Evolutionary conservation across 805 yeast species (phyloP), one percentile per base, ranked within the genome.

Genomic region (Candida endomychidarum): DNA sequence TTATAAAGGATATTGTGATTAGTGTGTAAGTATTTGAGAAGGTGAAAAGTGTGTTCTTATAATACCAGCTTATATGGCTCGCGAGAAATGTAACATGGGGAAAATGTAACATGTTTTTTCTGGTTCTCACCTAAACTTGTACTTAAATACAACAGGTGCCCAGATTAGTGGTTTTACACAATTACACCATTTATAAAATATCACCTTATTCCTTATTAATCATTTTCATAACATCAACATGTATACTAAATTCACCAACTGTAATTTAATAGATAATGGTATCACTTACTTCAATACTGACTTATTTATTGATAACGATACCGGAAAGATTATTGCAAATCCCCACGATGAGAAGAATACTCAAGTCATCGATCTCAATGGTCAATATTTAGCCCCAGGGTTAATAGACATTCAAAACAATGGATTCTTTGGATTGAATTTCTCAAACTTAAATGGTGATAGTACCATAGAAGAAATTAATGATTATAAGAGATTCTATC

Each of bases 381-480:
- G 78, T 4, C 49, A 56, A 14, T 62, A 74, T 21, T 46, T 78
- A 23, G 70, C 80, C 0, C 81, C 83, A 0, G 83, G 83, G 1
- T 75, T 70, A 51, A 57, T 78, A 9, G 83, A 78, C 51, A 67
- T 74, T 46, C 83, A 78, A 54, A 74, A 76, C 44, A 78, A 78
- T 47, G 83, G 82, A 8, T 67, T 78, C 41, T 77, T 67, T 45
- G 83, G 82, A 2, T 60, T 77, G 46, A 79, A 77, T 45, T 78
- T 71, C 53, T 69, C 78, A 10, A 57, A 60, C 32, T 52, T 65
- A 32, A 61, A 60, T 42, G 48, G 52, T 6, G 41, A 49, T 28
- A 56, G 65, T 4, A 43, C 63, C n/a, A 61, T 51, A 9, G 50
- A 58, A 12, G 70, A 67, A 21, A 47, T 64, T 21, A 46, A 42